Conservation (phyloP, 1,284 basidiomycete genomes). For the Marasmius tenuissimus region DNA sequence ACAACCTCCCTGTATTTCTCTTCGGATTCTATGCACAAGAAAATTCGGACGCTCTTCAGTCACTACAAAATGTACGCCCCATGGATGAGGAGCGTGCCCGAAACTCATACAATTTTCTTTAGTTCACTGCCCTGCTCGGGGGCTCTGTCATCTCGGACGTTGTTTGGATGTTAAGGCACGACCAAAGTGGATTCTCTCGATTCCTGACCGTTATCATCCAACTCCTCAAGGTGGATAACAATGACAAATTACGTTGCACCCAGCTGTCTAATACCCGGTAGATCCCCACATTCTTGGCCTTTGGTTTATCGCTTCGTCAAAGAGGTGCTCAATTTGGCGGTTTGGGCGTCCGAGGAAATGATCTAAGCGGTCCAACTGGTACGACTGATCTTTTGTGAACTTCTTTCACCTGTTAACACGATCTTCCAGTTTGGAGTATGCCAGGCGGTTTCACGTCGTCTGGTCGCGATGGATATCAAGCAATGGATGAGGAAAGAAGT, state of each 20-base stretch:
- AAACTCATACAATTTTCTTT: conserved; percentile 4
- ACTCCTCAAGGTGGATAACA: conserved; percentile 56
- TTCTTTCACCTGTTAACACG: conserved; percentile 4
- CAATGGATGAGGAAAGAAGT: conserved; percentile 62
- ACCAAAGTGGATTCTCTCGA: conserved; percentile 55
- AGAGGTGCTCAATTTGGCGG: conserved; percentile 62
- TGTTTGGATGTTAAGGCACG: conserved; percentile 62
- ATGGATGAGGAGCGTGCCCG: neutral
- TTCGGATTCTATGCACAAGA: conserved; percentile 75
- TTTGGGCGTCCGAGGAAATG: conserved; percentile 51
- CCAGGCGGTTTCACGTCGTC: conserved; percentile 72
- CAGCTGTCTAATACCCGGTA: conserved; percentile 18
- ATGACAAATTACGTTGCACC: neutral
- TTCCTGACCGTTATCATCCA: conserved; percentile 60
- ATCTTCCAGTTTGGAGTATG: conserved; percentile 76
- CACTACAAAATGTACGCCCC: conserved; percentile 54
- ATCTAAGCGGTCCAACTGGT: conserved; percentile 67
- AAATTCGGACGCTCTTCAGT: conserved; percentile 58
- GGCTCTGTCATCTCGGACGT: conserved; percentile 66
- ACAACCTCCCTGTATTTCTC: conserved; percentile 70
- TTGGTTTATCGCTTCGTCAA: conserved; percentile 56
- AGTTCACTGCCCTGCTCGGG: conserved; percentile 69
- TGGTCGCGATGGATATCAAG: conserved; percentile 69
- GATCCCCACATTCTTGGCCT: conserved; percentile 64
- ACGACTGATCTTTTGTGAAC: conserved; percentile 8